Base-by-base conservation (phyloP, 257 asterid genomes). In the Mitragyna speciosa region DNA sequence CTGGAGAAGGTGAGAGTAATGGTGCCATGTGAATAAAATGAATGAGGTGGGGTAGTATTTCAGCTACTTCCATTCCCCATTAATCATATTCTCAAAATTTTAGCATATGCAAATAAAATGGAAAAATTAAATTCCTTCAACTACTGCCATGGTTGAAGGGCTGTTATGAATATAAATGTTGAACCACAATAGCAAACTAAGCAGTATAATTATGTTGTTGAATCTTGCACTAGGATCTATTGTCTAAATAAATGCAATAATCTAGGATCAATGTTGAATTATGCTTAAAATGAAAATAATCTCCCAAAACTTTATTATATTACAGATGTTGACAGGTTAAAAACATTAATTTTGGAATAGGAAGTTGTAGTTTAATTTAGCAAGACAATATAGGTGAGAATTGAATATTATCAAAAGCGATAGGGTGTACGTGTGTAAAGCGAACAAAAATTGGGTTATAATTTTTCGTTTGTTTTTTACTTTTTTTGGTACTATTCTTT, bases 41-140 rank as follows among this genome's bases (percentile, higher is more conserved):
- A 83, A 74, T 79, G 78, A 22, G 28, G 86, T 69, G 80, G 86
- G 86, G 83, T n/a, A 31, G 76, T 59, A 30, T 63, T 82, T 69
- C 82, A 78, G 51, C 85, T 73, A 67, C 69, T 59, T 45, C 67
- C 19, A 26, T n/a, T 78, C 61, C 59, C 36, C 51, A 72, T 52
- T 51, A 30, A 49, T 67, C 72, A 16, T 28, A 26, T 43, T 45
- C 30, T 22, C 51, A 43, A 24, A 61, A 61, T 9, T 11, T 61
- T 61, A n/a, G 9, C 1, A n/a, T 2, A 61, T 26, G 11, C n/a
- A 30, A 8, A 8, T 5, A n/a, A 61, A 61, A 61, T 61, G 33
- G 17, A 26, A n/a, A 24, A 22, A 3, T 31, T 30, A 51, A 4
- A 74, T 30, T 59, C 78, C 47, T 31, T 31, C 70, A 58, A 56